Base-by-base conservation (phyloP, 495 filamentous ascomycete genomes). In the Talaromyces adpressus region DNA sequence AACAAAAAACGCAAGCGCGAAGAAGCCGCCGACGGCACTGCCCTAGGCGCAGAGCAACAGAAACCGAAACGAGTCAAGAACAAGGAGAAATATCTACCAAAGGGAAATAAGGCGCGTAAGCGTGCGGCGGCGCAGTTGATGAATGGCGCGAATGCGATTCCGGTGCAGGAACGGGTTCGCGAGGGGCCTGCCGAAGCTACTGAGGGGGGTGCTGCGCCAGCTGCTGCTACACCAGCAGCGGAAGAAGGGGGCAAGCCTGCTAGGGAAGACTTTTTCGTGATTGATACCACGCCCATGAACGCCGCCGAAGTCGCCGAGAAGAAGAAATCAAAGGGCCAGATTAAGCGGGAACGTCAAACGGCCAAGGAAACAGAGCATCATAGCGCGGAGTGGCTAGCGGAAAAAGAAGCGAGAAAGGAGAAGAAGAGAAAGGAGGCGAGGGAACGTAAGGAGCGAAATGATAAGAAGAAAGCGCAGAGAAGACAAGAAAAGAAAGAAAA, bases 1-100 rank as follows among this genome's bases (percentile, higher is more conserved):
- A 75, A 79, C 66, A 79, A 77, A 66, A 79, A 77, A 71, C 78
- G 78, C 73, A 81, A 81, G 71, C 72, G 62, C 54, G 51, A 57
- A 39, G 54, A 64, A 59, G 57, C n/a, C 54, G 9, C 7, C 12
- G 41, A 75, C 67, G 66, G 66, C 29, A 69, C 71, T 51, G 64
- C 71, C 51, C 62, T 69, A 59, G 47, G 72, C 32, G 32, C 32
- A 75, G 57, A 63, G 0, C 23, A n/a, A 20, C 32, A 64, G 47
- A 64, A 57, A 59, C 56, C 41, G 20, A 52, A 59, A 59, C 41
- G 57, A 51, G 20, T 62, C 20, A 59, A 64, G 22, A 64, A 64
- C 20, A 64, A 58, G 18, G 62, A 20, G 8, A 64, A 64, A 59
- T 49, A 52, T 6, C 1, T 47, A 18, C 62, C 34, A 1, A 59